Percentiles rank a stretch among this genome's conserved stretches.
These are phyloP conservation scores for Jackrogersella minutella DNA, from an alignment of 495 filamentous ascomycete genomes.

Conservation along the genomic window DNA sequence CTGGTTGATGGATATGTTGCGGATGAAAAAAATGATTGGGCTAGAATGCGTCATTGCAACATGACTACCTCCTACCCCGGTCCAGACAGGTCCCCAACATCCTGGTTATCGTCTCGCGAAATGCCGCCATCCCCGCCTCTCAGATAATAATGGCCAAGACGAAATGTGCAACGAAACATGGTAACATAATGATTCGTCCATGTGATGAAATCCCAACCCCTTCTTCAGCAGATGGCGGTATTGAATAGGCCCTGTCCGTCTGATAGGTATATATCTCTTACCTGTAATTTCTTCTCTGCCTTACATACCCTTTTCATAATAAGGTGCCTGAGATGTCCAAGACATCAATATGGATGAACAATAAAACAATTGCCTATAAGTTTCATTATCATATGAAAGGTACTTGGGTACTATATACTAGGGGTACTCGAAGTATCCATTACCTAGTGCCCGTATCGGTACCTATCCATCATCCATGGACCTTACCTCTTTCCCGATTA, in stretches of 20 bases:
- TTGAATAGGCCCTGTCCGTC: background rate
- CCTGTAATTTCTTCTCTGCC: background rate
- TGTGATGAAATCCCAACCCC: conserved; percentile 24
- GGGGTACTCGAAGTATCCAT: background rate
- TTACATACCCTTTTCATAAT: conserved; percentile 2
- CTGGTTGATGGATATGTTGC: background rate
- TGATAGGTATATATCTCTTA: background rate
- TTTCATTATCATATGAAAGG: background rate
- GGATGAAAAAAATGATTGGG: conserved; percentile 2
- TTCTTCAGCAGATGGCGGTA: conserved; percentile 5
- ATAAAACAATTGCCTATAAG: background rate
- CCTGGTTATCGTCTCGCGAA: conserved; percentile 13
- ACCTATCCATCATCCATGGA: background rate
- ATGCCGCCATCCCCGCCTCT: conserved; percentile 8
- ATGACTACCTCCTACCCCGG: background rate
- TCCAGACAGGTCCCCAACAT: background rate
- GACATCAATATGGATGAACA: background rate
- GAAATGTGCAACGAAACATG: conserved; percentile 13
- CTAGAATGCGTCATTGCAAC: conserved; percentile 24
- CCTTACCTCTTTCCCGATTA: conserved; percentile 3
- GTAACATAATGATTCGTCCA: conserved; percentile 27
- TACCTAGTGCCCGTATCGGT: no score
- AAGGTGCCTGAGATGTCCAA: background rate
- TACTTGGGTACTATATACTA: background rate
- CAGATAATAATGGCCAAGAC: conserved; percentile 9